Base-by-base conservation (phyloP, 2,329 filamentous ascomycete species). In the Teratosphaeria gauchensis region DNA sequence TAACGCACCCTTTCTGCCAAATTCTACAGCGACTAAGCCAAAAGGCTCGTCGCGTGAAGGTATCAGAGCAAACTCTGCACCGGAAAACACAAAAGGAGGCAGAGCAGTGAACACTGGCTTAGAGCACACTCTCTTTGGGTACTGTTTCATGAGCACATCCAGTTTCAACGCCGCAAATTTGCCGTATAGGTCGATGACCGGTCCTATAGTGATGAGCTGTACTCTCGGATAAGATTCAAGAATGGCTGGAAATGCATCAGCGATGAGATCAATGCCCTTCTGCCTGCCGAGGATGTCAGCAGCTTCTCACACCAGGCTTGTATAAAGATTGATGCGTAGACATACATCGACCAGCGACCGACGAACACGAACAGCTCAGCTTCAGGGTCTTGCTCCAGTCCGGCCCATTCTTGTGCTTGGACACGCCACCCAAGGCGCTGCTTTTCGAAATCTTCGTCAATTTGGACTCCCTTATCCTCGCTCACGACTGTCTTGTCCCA, bases 31-130 rank as follows among this genome's bases (percentile, higher is more conserved):
- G 5, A 88, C 85, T 31, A 87, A 74, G 55, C 85, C 85, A 64
- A 87, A 88, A 0, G 85, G 85, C 70, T 88, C 85, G 66, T 88
- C 85, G 65, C 85, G 80, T 19, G 83, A 86, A 9, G 85, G 85
- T 61, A 88, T 87, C 19, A 87, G 74, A 8, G 84, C 84, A 61
- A 87, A 87, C 55, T 88, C 85, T 11, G 85, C 84, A 19, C 85
- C 85, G 51, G 79, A 83, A 72, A 87, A 87, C 65, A 87, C 83
- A 69, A 79, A 87, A 0, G 83, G 82, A n/a, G 85, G 85, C 4
- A 87, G 74, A 7, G 82, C 78, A 0, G 84, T 87, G 69, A 87
- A 88, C 68, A 86, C 82, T 2, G 85, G 85, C 71, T 84, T 85
- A 16, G 82, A 85, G 72, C 78, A 87, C 5, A 88, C 84, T 54